These are phyloP conservation scores for Nicotiana paniculata DNA, from an alignment of 257 asterid genomes.

Conservation along the genomic window DNA sequence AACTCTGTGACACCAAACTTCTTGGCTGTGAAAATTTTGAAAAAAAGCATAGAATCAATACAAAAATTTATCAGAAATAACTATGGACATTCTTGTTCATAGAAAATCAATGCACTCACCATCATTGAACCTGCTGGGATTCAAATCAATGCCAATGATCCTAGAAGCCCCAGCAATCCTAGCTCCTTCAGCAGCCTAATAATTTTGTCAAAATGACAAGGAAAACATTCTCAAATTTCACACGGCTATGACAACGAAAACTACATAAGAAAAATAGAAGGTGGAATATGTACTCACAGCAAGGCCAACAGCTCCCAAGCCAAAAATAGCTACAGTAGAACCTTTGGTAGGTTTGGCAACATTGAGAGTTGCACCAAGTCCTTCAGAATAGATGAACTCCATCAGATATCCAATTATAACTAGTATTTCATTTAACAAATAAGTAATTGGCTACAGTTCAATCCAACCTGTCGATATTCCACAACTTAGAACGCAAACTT, in stretches of 20 bases:
- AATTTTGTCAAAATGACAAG: neutral
- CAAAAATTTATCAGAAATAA: neutral
- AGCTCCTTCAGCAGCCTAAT: slow-evolving; percentile 94
- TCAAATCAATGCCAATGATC: slow-evolving; percentile 70
- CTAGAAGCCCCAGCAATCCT: slow-evolving; percentile 73
- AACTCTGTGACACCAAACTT: slow-evolving; percentile 70
- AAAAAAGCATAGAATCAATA: neutral
- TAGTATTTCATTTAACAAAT: neutral
- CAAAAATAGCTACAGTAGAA: slow-evolving; percentile 68
- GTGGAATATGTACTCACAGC: slow-evolving; percentile 47
- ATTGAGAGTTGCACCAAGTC: slow-evolving; percentile 73
- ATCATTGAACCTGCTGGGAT: slow-evolving; percentile 35
- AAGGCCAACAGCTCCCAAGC: slow-evolving; percentile 87
- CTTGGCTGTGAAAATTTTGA: slow-evolving; percentile 47
- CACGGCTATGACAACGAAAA: neutral
- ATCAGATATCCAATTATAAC: neutral
- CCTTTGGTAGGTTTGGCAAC: slow-evolving; percentile 78
- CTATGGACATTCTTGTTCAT: neutral
- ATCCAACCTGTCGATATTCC: slow-evolving; percentile 77
- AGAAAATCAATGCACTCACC: slow-evolving; percentile 12
- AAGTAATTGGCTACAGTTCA: neutral
- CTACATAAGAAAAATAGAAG: neutral
- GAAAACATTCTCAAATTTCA: neutral
- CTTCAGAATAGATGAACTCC: slow-evolving; percentile 18
- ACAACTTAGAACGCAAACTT: slow-evolving; percentile 81